phyloP scores from a whole-genome alignment of 345 rosid species.

The Salix exigua region DNA sequence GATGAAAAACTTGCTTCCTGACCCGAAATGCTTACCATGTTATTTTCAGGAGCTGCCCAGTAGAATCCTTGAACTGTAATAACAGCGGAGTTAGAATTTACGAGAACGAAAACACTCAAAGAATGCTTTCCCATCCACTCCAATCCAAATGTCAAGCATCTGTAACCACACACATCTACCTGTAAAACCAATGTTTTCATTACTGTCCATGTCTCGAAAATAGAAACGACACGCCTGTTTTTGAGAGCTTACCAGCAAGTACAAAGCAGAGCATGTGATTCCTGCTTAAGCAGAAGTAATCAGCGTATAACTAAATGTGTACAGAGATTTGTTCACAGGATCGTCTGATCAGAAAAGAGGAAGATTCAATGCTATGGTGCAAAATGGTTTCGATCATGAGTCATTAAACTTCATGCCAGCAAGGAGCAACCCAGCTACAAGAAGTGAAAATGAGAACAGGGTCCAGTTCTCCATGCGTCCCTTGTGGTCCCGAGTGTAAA shows the following conservation, averaged over 20 bases:
- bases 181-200: not conserved
- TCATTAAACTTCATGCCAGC: slow-evolving; percentile 21
- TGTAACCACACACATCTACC: slow-evolving; percentile 40
- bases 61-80: slow-evolving; percentile 41
- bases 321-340: slow-evolving; percentile 41
- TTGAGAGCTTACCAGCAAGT: slow-evolving; percentile 34
- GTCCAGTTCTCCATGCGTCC: slow-evolving; percentile 34
- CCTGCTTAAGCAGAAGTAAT: slow-evolving; percentile 46
- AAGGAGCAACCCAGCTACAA: slow-evolving; percentile 30
- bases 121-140: slow-evolving; percentile 53
- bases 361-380: not conserved
- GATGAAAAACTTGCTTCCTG: not conserved
- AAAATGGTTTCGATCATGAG: not conserved
- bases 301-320: slow-evolving; percentile 37
- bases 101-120: slow-evolving; percentile 33
- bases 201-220: not conserved
- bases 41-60: slow-evolving; percentile 30
- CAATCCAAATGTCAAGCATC: slow-evolving; percentile 21
- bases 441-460: slow-evolving; percentile 22
- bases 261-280: slow-evolving; percentile 33
- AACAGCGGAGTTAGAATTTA: slow-evolving; percentile 36
- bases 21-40: slow-evolving; percentile 27
- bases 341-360: slow-evolving; percentile 26
- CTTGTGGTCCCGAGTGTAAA: slow-evolving; percentile 34
- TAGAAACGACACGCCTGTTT: not conserved